Evolutionary conservation across 1,284 basidiomycete genomes (phyloP), one percentile per base, ranked within the genome.

Genomic region (Apiotrichum gracile): DNA sequence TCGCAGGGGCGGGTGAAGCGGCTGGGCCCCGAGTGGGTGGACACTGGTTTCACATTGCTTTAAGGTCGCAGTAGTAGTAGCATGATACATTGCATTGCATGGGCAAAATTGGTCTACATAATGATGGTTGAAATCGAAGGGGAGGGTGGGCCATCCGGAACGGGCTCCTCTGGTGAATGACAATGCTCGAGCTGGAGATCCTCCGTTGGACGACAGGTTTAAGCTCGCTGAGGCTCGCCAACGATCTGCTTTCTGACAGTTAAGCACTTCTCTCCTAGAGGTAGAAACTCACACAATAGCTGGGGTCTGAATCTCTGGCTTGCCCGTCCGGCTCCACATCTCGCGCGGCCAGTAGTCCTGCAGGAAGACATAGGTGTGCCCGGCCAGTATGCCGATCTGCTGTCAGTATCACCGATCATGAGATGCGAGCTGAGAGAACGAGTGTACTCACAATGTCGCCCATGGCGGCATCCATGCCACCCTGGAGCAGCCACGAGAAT

Each of bases 281-380:
- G n/a, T 17, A 12, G 6, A 24, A 33, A 45, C 43, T 34, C 31
- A 96, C 91, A 96, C 68, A 47, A 82, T 63, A 22, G 80, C 76
- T 0, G 92, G 92, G 1, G 91, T 85, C 51, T 86, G 84, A 53
- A 87, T 86, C 63, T 91, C 63, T 10, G 62, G 64, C 46, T 64
- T 61, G 8, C 70, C 70, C 2, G 63, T 67, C 16, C 42, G 44
- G 25, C 63, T 64, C 72, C 72, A 77, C 82, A 93, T 88, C 75
- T 98, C 94, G 55, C 89, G 79, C 24, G 87, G 85, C 96, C 94
- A 98, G 2, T 94, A 88, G 64, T 97, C 92, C 50, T 90, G 81
- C 63, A 96, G 74, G 75, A 97, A 97, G 84, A 93, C 96, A 45
- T 86, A 87, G 9, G 91, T 77, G 70, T 96, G 92, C 0, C 90